Base-by-base conservation (phyloP, 495 filamentous ascomycete genomes). In the Aspergillus hancockii region DNA sequence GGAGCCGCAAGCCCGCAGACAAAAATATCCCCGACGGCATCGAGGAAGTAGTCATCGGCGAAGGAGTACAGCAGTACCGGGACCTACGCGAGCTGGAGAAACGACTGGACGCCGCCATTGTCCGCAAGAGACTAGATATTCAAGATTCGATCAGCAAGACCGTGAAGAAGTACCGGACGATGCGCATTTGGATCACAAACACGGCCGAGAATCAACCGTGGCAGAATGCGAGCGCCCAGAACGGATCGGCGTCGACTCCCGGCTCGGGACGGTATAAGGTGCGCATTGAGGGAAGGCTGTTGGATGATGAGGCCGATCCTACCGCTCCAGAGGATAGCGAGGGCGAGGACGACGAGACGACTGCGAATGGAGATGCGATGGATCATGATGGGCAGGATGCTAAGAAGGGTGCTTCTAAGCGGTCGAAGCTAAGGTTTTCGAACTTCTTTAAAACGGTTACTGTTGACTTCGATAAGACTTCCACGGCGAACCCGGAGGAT, bases 141-240 rank as follows among this genome's bases (percentile, higher is more conserved):
- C 83, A 90, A 54, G 93, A 97, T 66, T 87, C 88, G 16, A 83
- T 93, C 36, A 90, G 85, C 71, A 85, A 90, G 54, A 88, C 88
- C 54, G 78, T 87, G 50, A 93, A 94, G 83, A 85, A 90, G 51
- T 87, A 88, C 72, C 88, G 88, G 67, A 96, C 90, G 21, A 76
- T 99, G 71, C 88, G 92, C 61, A 86, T 99, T 56, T 98, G 92
- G 91, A 88, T 99, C 61, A 91, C 89, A 67, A 99, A 99, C 70
- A 97, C 93, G 1, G 90, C 88, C 22, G 93, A 98, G 73, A 89
- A 90, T 65, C 95, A 98, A 73, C 88, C 90, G 18, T 97, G 95
- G 95, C 95, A 98, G 76, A 81, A 78, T 16, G 83, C 78, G 58
- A 75, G 71, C 30, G 67, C 66, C 22, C 68, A 63, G 38, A 67